These are phyloP conservation scores for Limonomyces culmigenus DNA, from an alignment of 1,284 basidiomycete species.

Conservation along the genomic window DNA sequence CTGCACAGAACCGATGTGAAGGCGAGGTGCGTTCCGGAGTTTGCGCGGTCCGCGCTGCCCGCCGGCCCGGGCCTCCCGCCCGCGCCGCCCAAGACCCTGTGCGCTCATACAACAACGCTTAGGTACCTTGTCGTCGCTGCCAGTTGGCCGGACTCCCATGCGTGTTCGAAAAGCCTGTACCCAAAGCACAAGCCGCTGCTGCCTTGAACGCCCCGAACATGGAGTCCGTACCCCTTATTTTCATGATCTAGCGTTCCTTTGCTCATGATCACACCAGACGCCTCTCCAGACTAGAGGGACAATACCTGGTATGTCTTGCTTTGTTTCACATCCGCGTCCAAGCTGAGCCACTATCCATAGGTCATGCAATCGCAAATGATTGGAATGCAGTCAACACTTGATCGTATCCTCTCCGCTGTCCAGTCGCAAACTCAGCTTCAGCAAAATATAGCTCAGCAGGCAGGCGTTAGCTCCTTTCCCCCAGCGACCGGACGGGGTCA, in stretches of 20 bases:
- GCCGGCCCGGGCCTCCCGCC: too few species aligned
- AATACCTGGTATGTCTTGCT: slow-evolving; percentile 52
- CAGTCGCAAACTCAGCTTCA: slow-evolving; percentile 28
- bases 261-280: too few species aligned
- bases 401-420: slow-evolving; percentile 57
- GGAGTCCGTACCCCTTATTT: slow-evolving; percentile 35
- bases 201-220: slow-evolving; percentile 49
- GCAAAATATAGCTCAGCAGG: too few species aligned
- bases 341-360: slow-evolving; percentile 16
- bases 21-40: slow-evolving; percentile 41
- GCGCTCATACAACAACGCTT: slow-evolving; percentile 20
- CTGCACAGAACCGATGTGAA: slow-evolving; percentile 80
- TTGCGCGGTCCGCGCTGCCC: slow-evolving; percentile 8
- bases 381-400: slow-evolving; percentile 72
- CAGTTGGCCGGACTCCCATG: slow-evolving; percentile 70
- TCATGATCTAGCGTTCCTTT: too few species aligned
- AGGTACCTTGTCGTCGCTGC: slow-evolving; percentile 84
- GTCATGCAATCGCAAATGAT: slow-evolving; percentile 86
- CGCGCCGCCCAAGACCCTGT: neutral
- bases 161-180: slow-evolving; percentile 87
- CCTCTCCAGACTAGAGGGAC: slow-evolving; percentile 66
- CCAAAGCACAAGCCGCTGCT: slow-evolving; percentile 51
- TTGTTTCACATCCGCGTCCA: slow-evolving; percentile 3
- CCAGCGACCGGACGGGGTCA: slow-evolving; percentile 11
- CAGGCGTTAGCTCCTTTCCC: slow-evolving; percentile 6